These are phyloP conservation scores for Cenchrus americanus DNA, from an alignment of 176 grass and related monocot genomes.

Conservation along the genomic window DNA sequence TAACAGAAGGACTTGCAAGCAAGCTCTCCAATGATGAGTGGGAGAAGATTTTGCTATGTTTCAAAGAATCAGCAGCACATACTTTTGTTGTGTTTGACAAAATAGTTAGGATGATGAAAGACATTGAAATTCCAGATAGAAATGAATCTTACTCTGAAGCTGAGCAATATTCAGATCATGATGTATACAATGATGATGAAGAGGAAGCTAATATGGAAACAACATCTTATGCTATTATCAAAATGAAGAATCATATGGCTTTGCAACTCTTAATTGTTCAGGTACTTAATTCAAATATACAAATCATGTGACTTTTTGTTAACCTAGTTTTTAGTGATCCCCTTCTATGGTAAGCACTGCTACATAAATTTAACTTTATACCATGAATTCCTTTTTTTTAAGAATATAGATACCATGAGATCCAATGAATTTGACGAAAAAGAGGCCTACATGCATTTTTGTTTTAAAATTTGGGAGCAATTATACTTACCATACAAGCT, in stretches of 20 bases:
- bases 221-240: slow-evolving; percentile 65
- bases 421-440: slow-evolving; percentile 2
- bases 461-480: neutral
- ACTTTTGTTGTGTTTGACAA: slow-evolving; percentile 65
- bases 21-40: slow-evolving; percentile 75
- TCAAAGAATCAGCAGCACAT: slow-evolving; percentile 74
- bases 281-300: slow-evolving; percentile 41
- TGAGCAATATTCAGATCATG: slow-evolving; percentile 84
- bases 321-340: neutral
- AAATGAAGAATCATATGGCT: slow-evolving; percentile 63
- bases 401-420: neutral
- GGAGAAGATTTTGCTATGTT: slow-evolving; percentile 65
- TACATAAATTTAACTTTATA: slow-evolving; percentile 5
- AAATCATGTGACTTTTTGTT: slow-evolving; percentile 42
- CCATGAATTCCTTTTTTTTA: neutral
- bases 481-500: slow-evolving; percentile 1
- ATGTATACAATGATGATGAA: slow-evolving; percentile 73
- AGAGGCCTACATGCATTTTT: slow-evolving; percentile 10
- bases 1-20: slow-evolving; percentile 73
- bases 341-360: neutral
- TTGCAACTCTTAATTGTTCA: slow-evolving; percentile 73
- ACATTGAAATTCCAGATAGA: slow-evolving; percentile 90
- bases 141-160: slow-evolving; percentile 69
- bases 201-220: slow-evolving; percentile 92
- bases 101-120: slow-evolving; percentile 83